phyloP scores from a whole-genome alignment of 352 stramenopile genomes.

The Aphanomyces invadans region DNA sequence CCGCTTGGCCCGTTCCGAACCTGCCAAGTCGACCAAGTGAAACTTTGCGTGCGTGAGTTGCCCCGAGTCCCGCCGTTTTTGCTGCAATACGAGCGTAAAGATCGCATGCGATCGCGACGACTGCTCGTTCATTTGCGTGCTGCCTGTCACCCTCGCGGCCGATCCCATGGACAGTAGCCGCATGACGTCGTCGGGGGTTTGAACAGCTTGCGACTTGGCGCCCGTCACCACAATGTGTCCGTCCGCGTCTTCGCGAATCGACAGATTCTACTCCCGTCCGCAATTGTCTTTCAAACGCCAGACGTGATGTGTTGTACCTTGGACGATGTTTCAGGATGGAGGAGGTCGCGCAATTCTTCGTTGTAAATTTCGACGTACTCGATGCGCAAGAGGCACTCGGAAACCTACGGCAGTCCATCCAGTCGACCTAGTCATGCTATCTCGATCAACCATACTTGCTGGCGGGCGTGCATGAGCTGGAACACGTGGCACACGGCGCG shows the following conservation, averaged over 20 bases:
- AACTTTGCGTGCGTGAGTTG: conserved; percentile 82
- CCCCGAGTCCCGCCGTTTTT: conserved; percentile 37
- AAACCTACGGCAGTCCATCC: conserved; percentile 4
- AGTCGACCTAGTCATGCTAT: not conserved
- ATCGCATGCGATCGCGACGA: conserved; percentile 87
- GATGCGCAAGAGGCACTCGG: conserved; percentile 86
- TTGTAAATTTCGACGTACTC: conserved; percentile 99
- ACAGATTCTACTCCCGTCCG: conserved; percentile 38
- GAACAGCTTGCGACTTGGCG: conserved; percentile 71
- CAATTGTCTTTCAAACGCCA: not conserved
- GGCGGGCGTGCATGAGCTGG: conserved; percentile 40
- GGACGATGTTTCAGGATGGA: conserved; percentile 72
- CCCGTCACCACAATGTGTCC: conserved; percentile 75
- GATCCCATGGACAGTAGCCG: conserved; percentile 71
- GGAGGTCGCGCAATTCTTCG: conserved; percentile 93
- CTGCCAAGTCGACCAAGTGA: conserved; percentile 93
- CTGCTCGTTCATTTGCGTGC: conserved; percentile 87
- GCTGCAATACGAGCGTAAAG: conserved; percentile 82
- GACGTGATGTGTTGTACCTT: conserved; percentile 32
- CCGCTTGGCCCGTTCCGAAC: conserved; percentile 90
- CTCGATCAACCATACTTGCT: conserved; percentile 24
- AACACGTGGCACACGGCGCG: conserved; percentile 74
- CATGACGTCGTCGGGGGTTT: conserved; percentile 74
- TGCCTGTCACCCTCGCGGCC: conserved; percentile 69
- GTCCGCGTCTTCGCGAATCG: conserved; percentile 69